Percentiles rank a stretch among this genome's conserved stretches.
These are phyloP conservation scores for Symbiotaphrina buchneri DNA, from an alignment of 495 filamentous ascomycete genomes.

Conservation along the genomic window DNA sequence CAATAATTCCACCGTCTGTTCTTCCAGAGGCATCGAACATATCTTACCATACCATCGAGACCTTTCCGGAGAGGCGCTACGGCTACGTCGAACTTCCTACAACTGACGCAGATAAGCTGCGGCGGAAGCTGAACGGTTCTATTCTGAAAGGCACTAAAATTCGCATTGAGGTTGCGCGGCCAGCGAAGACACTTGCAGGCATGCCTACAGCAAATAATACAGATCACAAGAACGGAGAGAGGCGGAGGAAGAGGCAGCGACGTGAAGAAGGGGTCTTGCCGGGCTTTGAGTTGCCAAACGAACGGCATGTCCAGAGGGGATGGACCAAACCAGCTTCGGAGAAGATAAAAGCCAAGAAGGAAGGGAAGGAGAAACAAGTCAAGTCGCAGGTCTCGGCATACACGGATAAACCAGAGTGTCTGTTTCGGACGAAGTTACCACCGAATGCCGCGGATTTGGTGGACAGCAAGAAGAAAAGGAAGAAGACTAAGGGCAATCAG, in stretches of 20 bases:
- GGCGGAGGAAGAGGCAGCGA: slow-evolving; percentile 14
- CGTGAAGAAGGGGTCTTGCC: slow-evolving; percentile 34
- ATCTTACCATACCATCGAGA: slow-evolving; percentile 61
- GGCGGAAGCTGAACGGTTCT: slow-evolving; percentile 80
- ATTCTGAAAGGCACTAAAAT: slow-evolving; percentile 73
- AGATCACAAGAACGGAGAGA: slow-evolving; percentile 13
- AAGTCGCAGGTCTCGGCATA: slow-evolving; percentile 46
- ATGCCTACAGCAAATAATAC: neutral
- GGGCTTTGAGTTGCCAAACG: slow-evolving; percentile 49
- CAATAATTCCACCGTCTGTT: slow-evolving; percentile 44
- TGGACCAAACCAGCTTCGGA: slow-evolving; percentile 44
- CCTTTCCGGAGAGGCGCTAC: slow-evolving; percentile 76
- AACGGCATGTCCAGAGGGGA: slow-evolving; percentile 64
- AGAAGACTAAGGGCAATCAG: slow-evolving; percentile 26
- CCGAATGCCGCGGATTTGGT: slow-evolving; percentile 26
- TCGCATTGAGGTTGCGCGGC: slow-evolving; percentile 54
- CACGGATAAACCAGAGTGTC: slow-evolving; percentile 50
- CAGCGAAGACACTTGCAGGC: slow-evolving; percentile 8
- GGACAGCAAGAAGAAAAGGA: slow-evolving; percentile 28
- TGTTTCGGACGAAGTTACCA: slow-evolving; percentile 67
- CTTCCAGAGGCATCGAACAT: slow-evolving; percentile 48
- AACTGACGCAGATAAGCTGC: slow-evolving; percentile 67
- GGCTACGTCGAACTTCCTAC: slow-evolving; percentile 67
- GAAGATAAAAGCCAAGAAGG: slow-evolving; percentile 12
- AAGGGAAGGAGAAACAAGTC: slow-evolving; percentile 13